Conservation (phyloP, 1,139 yeast species). For the Debaryomycetaceae sp. region DNA sequence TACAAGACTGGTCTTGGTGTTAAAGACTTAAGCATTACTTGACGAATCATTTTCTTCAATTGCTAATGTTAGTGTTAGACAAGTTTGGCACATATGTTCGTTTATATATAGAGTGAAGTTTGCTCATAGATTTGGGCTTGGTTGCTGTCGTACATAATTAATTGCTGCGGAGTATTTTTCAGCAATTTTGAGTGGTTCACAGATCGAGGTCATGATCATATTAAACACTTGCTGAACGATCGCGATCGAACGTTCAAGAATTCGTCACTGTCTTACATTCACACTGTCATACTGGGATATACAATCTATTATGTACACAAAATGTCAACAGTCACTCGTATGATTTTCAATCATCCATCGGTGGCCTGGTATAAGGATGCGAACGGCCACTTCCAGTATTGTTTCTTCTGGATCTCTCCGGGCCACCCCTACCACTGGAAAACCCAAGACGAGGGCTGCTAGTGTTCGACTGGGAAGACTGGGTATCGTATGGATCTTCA, state of each 20-base stretch:
- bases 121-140: not conserved
- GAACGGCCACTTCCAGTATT: conserved; percentile 14
- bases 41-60: not conserved
- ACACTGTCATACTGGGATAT: no score
- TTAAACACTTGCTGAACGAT: not conserved
- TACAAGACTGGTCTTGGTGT: not conserved
- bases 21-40: not conserved
- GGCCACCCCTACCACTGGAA: conserved; percentile 21
- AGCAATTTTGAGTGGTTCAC: not conserved
- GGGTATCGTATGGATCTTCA: conserved; percentile 1
- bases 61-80: no score
- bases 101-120: no score
- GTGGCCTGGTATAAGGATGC: conserved; percentile 29
- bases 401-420: conserved; percentile 26
- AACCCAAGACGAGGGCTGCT: conserved; percentile 6
- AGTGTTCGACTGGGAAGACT: conserved; percentile 1
- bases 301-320: no score
- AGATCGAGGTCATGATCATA: not conserved
- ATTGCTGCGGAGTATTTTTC: not conserved
- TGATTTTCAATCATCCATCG: conserved; percentile 5
- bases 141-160: not conserved
- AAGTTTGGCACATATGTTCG: no score
- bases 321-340: no score
- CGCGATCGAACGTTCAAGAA: not conserved
- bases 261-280: not conserved